These are phyloP conservation scores for Trichosporon sp. DNA, from an alignment of 1,284 basidiomycete species.

Conservation along the genomic window DNA sequence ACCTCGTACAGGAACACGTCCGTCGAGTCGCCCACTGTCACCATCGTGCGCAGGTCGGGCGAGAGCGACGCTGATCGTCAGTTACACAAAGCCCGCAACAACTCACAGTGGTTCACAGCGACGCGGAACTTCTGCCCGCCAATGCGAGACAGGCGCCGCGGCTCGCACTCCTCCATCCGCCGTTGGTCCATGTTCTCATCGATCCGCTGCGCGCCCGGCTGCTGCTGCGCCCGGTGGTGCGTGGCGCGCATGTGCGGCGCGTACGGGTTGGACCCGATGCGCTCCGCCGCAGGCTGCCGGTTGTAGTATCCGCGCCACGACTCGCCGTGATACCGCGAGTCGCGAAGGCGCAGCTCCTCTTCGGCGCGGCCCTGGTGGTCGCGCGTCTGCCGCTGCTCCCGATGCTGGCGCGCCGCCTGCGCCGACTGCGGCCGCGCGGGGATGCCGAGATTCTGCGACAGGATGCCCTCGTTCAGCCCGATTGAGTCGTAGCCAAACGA, in stretches of 20 bases:
- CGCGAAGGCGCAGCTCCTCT: slow-evolving; percentile 14
- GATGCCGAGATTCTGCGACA: slow-evolving; percentile 9
- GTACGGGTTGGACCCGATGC: background rate
- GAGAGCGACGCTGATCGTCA: slow-evolving; percentile 42
- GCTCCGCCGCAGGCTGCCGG: slow-evolving; percentile 12
- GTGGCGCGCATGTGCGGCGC: background rate
- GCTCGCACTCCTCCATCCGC: background rate
- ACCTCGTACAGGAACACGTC: slow-evolving; percentile 48
- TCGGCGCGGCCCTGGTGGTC: background rate
- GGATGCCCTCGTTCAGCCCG: slow-evolving; percentile 17
- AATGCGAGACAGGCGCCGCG: slow-evolving; percentile 33
- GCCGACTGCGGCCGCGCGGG: background rate
- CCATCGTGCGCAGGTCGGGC: slow-evolving; percentile 46
- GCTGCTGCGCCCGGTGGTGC: background rate
- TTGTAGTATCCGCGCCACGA: slow-evolving; percentile 13
- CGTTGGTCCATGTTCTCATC: slow-evolving; percentile 2
- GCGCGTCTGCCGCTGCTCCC: background rate
- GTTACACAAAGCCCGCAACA: background rate
- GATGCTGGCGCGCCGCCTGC: background rate
- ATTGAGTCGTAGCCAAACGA: slow-evolving; percentile 16
- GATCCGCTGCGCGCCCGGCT: slow-evolving; percentile 8
- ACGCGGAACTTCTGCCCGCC: slow-evolving; percentile 42
- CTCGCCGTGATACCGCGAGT: slow-evolving; percentile 18
- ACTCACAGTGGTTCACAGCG: slow-evolving; percentile 49
- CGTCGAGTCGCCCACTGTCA: slow-evolving; percentile 48